Evolutionary conservation across 2,329 filamentous ascomycete genomes (phyloP).

Genomic region (Huntiella decipiens): DNA sequence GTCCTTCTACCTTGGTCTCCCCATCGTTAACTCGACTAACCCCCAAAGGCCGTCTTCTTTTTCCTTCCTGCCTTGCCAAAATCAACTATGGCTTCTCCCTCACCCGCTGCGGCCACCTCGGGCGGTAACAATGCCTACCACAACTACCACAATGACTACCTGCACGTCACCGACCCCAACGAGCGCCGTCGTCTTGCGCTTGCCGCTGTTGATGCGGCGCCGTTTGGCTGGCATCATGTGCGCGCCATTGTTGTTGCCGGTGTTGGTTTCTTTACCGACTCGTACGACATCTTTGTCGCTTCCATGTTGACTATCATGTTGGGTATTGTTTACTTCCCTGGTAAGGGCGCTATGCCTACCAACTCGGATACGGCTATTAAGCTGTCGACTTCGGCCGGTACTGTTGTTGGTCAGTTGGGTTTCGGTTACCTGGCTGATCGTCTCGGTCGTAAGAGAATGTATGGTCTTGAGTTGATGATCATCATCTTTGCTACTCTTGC

Average conservation of each 20-base stretch:
- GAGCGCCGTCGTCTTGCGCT: conserved; percentile 63
- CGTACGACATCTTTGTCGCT: conserved; percentile 58
- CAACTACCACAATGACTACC: conserved; percentile 60
- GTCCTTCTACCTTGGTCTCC: not conserved
- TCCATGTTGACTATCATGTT: conserved; percentile 42
- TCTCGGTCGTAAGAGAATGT: conserved; percentile 51
- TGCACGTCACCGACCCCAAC: conserved; percentile 47
- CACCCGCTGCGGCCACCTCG: conserved; percentile 21
- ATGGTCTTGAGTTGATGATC: conserved; percentile 61
- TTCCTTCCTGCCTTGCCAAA: not conserved
- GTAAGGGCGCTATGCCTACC: conserved; percentile 39
- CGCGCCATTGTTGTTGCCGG: conserved; percentile 60
- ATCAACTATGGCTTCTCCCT: not conserved
- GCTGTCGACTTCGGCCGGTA: conserved; percentile 60
- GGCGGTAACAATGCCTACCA: conserved; percentile 55
- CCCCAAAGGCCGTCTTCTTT: not conserved
- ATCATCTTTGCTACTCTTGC: conserved; percentile 64
- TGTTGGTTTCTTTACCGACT: conserved; percentile 78
- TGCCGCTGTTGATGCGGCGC: conserved; percentile 63
- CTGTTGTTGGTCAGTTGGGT: conserved; percentile 61
- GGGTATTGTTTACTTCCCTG: conserved; percentile 56
- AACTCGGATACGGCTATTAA: conserved; percentile 66
- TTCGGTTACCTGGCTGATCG: conserved; percentile 66
- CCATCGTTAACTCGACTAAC: not conserved
- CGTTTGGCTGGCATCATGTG: conserved; percentile 72